Evolutionary conservation across 75 land plant genomes (phyloP).

Genomic region (Sequoia sempervirens): DNA sequence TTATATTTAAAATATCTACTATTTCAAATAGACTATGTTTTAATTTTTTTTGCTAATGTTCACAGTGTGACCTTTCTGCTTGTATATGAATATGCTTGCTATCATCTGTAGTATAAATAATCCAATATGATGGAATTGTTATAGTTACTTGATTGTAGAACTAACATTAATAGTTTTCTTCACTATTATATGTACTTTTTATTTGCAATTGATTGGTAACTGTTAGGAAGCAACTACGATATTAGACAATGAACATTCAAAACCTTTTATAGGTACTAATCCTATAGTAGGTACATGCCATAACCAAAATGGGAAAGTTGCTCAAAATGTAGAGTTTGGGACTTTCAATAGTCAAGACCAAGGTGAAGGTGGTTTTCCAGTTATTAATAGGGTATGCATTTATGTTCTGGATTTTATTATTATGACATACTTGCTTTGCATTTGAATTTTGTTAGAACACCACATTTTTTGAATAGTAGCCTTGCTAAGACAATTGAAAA

Average conservation of each 20-base stretch:
- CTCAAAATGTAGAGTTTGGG: constrained; percentile 86
- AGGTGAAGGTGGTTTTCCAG: constrained; percentile 63
- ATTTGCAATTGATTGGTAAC: background rate
- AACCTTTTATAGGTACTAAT: background rate
- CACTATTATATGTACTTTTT: background rate
- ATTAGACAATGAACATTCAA: background rate
- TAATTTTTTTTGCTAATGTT: background rate
- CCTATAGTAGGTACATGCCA: constrained; percentile 24
- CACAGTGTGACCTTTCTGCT: background rate
- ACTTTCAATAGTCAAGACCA: constrained; percentile 78
- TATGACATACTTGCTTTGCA: background rate
- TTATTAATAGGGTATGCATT: constrained; percentile 60
- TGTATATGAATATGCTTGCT: background rate
- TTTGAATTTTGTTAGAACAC: background rate
- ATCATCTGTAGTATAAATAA: background rate
- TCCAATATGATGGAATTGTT: background rate
- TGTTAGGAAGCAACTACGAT: background rate
- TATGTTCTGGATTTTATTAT: background rate
- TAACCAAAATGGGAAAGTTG: constrained; percentile 63
- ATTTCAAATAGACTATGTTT: background rate
- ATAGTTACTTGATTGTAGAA: background rate
- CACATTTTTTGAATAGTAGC: background rate
- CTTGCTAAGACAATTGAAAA: background rate
- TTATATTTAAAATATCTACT: background rate
- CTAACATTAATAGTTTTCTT: background rate